A percentile compares a stretch with the other conserved stretches of the same genome.
Evolutionary conservation across 768 basidiomycete genomes (phyloP).

Genomic region (Kwoniella shandongensis): DNA sequence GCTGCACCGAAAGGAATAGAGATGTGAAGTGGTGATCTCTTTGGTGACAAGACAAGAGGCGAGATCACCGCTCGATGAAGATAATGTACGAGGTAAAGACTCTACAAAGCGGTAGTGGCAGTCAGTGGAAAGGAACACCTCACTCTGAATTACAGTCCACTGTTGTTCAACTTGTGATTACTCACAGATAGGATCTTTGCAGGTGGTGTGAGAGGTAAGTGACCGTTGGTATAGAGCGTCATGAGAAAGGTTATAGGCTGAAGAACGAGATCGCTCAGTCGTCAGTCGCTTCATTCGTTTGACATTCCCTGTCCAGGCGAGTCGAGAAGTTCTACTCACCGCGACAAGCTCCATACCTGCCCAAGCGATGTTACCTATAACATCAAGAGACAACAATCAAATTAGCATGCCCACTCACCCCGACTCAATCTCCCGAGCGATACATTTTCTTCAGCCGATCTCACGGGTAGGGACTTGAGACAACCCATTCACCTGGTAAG

Average conservation of each 20-base stretch:
- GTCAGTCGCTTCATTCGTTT: background rate
- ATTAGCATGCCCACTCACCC: no score
- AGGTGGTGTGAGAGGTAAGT: conserved; percentile 15
- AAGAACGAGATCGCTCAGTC: background rate
- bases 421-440: no score
- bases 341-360: conserved; percentile 49
- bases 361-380: conserved; percentile 50
- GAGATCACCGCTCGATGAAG: conserved; percentile 76
- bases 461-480: no score
- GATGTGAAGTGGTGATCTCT: conserved; percentile 73
- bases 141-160: no score
- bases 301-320: no score
- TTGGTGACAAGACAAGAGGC: conserved; percentile 71
- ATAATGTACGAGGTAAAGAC: conserved; percentile 73
- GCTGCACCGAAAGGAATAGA: conserved; percentile 62
- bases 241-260: conserved; percentile 44
- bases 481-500: conserved; percentile 61
- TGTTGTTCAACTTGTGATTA: background rate
- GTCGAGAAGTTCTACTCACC: conserved; percentile 23
- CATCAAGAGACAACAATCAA: no score
- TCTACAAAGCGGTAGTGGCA: no score
- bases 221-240: conserved; percentile 22
- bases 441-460: no score
- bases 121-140: no score
- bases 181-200: conserved; percentile 31